phyloP scores from a whole-genome alignment of 345 rosid genomes.

The Eucalyptus camaldulensis region DNA sequence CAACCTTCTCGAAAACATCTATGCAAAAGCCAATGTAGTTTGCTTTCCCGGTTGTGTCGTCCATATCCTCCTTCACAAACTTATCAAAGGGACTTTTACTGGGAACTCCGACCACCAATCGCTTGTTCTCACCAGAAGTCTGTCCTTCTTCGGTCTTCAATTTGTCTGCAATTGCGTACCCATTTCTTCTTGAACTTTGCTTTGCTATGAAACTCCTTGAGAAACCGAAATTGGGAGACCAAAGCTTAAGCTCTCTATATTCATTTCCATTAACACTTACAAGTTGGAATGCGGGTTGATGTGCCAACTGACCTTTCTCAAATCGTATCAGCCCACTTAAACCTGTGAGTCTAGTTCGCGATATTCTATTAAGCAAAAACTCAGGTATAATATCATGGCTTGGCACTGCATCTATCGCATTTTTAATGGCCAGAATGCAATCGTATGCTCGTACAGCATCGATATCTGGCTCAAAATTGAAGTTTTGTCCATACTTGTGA shows the following conservation, averaged over 20 bases:
- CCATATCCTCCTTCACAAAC: slow-evolving; percentile 22
- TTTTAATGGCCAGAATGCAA: slow-evolving; percentile 4
- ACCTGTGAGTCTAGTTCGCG: slow-evolving; percentile 14
- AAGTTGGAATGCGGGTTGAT: neutral
- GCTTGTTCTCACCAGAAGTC: neutral
- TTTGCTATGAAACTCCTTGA: neutral
- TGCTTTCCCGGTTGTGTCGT: neutral
- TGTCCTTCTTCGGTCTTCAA: slow-evolving; percentile 25
- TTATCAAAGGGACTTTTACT: slow-evolving; percentile 15
- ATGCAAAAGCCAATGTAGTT: slow-evolving; percentile 38
- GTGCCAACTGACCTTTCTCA: neutral
- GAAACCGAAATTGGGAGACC: slow-evolving; percentile 24
- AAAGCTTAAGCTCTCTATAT: slow-evolving; percentile 23
- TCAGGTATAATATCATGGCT: neutral
- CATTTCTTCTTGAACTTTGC: neutral
- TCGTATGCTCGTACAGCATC: slow-evolving; percentile 28
- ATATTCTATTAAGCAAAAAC: neutral
- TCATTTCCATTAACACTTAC: slow-evolving; percentile 26
- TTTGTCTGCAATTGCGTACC: neutral
- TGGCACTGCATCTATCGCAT: neutral
- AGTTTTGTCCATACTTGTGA: slow-evolving; percentile 4
- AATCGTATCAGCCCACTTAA: slow-evolving; percentile 27
- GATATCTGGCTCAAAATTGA: slow-evolving; percentile 14
- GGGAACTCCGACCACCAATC: slow-evolving; percentile 32
- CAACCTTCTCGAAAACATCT: slow-evolving; percentile 17